Percentiles rank a stretch among this genome's conserved stretches.
Evolutionary conservation across 1,139 yeast genomes (phyloP).

Genomic region (Kazachstania sp.): DNA sequence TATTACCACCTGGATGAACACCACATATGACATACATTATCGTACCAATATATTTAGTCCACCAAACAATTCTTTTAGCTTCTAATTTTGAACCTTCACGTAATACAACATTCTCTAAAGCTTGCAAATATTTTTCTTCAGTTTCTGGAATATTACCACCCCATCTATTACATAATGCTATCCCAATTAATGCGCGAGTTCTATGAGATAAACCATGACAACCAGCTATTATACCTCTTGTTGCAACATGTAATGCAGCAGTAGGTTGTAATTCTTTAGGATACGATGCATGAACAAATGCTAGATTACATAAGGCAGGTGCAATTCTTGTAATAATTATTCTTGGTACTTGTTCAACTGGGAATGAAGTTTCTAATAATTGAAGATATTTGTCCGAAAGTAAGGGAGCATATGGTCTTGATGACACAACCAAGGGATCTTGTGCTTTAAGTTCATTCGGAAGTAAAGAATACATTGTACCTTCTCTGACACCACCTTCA

Average conservation of each 20-base stretch:
- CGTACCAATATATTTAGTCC: constrained; percentile 60
- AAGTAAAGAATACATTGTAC: constrained; percentile 51
- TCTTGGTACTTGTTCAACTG: constrained; percentile 43
- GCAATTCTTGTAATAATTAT: constrained; percentile 50
- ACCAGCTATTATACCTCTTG: constrained; percentile 60
- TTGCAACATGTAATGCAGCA: constrained; percentile 57
- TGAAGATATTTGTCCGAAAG: constrained; percentile 45
- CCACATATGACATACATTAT: constrained; percentile 67
- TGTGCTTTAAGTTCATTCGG: constrained; percentile 46
- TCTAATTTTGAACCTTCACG: constrained; percentile 41
- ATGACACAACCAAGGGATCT: constrained; percentile 56
- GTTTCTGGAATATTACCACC: constrained; percentile 60
- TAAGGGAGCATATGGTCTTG: constrained; percentile 57
- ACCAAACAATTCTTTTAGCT: constrained; percentile 43
- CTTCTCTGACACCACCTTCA: constrained; percentile 69
- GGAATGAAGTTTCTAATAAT: constrained; percentile 45
- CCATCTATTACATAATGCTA: constrained; percentile 66
- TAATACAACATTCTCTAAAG: constrained; percentile 38
- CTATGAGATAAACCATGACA: constrained; percentile 62
- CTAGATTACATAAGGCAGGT: constrained; percentile 59
- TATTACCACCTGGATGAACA: constrained; percentile 66
- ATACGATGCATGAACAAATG: constrained; percentile 62
- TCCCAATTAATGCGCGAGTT: constrained; percentile 55
- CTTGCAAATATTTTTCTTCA: constrained; percentile 38
- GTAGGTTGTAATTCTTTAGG: constrained; percentile 66